These are phyloP conservation scores for Penicillium canariense DNA, from an alignment of 495 filamentous ascomycete species.

Conservation along the genomic window DNA sequence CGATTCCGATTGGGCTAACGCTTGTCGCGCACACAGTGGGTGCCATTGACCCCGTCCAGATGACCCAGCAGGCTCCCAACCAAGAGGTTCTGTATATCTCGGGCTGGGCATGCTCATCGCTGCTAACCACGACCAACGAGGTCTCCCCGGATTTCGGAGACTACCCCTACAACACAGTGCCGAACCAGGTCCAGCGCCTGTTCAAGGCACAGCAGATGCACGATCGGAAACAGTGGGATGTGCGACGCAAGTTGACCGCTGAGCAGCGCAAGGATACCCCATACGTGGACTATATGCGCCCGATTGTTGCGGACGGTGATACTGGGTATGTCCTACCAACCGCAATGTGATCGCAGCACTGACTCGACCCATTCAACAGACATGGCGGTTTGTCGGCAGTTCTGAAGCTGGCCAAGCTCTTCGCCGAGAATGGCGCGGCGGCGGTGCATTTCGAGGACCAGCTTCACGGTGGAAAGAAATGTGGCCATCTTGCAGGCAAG, in stretches of 20 bases:
- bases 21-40: constrained; percentile 61
- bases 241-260: constrained; percentile 68
- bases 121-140: constrained; percentile 92
- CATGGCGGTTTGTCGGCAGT: constrained; percentile 90
- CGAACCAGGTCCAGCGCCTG: constrained; percentile 93
- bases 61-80: constrained; percentile 96
- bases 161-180: constrained; percentile 98
- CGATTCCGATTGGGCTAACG: constrained; percentile 6
- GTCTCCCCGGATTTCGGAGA: constrained; percentile 97
- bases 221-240: constrained; percentile 92
- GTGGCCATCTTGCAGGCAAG: constrained; percentile 94
- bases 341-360: not conserved
- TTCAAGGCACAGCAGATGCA: constrained; percentile 97
- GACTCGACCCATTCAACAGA: constrained; percentile 17
- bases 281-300: constrained; percentile 88
- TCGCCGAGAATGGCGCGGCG: constrained; percentile 96
- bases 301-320: constrained; percentile 97
- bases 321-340: constrained; percentile 59
- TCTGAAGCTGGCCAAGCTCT: constrained; percentile 94
- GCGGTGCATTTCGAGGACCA: constrained; percentile 98
- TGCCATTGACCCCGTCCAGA: constrained; percentile 95
- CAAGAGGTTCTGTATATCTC: constrained; percentile 96
- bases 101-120: constrained; percentile 93
- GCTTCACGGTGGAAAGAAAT: constrained; percentile 97
- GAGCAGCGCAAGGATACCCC: constrained; percentile 70